Conservation (phyloP, 1,284 basidiomycete genomes). For the Wallemia hederae region DNA sequence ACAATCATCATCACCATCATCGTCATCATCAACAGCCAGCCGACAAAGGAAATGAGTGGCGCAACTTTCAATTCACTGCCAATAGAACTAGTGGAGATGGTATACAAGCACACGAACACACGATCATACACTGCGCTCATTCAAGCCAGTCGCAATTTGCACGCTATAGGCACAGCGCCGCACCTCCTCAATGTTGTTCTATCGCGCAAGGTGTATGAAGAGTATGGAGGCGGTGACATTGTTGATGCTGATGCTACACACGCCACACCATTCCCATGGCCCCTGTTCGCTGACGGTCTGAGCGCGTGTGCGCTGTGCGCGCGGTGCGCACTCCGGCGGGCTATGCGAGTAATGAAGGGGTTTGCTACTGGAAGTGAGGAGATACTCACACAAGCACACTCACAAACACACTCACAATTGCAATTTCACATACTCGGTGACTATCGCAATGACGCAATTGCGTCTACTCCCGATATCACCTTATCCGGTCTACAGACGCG, state of each 20-base stretch:
- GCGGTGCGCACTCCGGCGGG: not conserved
- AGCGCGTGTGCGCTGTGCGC: not conserved
- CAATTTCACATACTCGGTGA: not conserved
- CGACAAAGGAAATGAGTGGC: no score
- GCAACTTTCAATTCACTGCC: no score
- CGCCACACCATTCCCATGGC: not conserved
- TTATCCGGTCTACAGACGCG: no score
- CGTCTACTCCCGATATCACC: no score
- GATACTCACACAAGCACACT: no score
- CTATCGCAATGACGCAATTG: not conserved
- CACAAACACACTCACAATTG: no score
- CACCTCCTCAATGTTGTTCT: not conserved
- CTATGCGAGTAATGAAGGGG: no score
- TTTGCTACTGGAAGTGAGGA: no score
- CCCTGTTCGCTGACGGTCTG: not conserved
- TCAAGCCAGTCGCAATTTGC: not conserved
- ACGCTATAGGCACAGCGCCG: not conserved
- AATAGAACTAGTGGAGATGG: not conserved
- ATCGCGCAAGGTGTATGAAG: not conserved
- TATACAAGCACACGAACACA: not conserved
- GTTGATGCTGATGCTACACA: no score
- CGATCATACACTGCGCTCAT: not conserved
- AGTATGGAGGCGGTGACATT: not conserved
- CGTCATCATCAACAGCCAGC: no score
- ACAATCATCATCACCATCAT: no score